Percentiles rank a stretch among this genome's conserved stretches.
These are phyloP conservation scores for Populus hybrid DNA, from an alignment of 441 rosid species.

Conservation along the genomic window DNA sequence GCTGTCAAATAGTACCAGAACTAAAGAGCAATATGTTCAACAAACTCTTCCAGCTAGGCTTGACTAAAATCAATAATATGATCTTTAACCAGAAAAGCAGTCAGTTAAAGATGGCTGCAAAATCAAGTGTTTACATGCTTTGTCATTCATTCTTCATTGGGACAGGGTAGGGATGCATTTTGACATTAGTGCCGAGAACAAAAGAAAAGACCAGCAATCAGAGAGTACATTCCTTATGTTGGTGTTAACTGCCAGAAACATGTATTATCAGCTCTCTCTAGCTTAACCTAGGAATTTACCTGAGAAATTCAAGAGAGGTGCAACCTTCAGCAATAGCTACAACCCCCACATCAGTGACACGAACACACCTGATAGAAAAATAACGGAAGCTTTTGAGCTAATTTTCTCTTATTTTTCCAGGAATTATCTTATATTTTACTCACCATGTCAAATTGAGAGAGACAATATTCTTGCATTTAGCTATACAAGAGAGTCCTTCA, in stretches of 20 bases:
- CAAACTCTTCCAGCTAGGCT: not conserved
- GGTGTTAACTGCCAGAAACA: not conserved
- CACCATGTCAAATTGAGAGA: slow-evolving; percentile 92
- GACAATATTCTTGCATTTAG: slow-evolving; percentile 63
- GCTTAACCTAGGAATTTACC: slow-evolving; percentile 34
- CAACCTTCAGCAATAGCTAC: slow-evolving; percentile 67
- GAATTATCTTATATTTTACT: slow-evolving; percentile 21
- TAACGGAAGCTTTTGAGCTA: slow-evolving; percentile 13
- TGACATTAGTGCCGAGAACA: not conserved
- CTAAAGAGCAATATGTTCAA: not conserved
- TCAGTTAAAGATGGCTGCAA: not conserved
- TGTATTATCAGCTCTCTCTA: not conserved
- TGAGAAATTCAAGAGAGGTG: slow-evolving; percentile 72
- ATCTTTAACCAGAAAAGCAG: not conserved
- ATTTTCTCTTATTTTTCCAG: slow-evolving; percentile 9
- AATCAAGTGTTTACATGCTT: not conserved
- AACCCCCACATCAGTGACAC: slow-evolving; percentile 71
- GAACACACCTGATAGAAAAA: slow-evolving; percentile 64
- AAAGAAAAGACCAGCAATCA: no score
- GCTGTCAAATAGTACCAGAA: not conserved
- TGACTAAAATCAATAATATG: not conserved
- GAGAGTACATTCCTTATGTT: not conserved
- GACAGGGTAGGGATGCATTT: not conserved
- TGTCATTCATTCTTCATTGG: not conserved
- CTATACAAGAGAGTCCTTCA: slow-evolving; percentile 71